Conservation (phyloP, 129 eudicot genomes). For the Heracleum sosnowskyi region DNA sequence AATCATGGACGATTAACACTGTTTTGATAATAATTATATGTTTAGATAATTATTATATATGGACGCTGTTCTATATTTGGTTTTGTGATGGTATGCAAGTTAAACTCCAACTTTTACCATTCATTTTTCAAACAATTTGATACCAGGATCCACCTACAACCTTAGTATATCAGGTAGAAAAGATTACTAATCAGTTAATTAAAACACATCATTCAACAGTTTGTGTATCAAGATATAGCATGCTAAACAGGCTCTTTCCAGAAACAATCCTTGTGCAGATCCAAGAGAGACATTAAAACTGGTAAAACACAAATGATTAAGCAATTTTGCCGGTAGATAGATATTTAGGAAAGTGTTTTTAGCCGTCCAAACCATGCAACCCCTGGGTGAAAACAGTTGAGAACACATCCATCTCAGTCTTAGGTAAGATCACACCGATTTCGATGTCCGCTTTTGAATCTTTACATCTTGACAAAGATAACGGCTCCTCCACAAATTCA, state of each 20-base stretch:
- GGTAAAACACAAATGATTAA: too few species aligned
- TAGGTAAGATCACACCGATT: not conserved
- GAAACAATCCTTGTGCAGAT: not conserved
- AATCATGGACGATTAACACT: too few species aligned
- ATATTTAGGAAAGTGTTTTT: not conserved
- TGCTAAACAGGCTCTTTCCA: not conserved
- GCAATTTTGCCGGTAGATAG: not conserved
- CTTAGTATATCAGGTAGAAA: too few species aligned
- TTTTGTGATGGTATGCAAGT: too few species aligned
- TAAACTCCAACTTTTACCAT: too few species aligned
- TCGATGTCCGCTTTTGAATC: not conserved
- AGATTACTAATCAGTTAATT: not conserved
- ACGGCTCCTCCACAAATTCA: not conserved
- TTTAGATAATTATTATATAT: too few species aligned
- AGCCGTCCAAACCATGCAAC: not conserved
- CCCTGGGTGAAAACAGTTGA: not conserved
- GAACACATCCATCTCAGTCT: conserved; percentile 1
- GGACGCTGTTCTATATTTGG: too few species aligned
- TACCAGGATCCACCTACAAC: too few species aligned
- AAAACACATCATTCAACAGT: too few species aligned
- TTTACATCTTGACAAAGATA: not conserved
- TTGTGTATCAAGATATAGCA: not conserved
- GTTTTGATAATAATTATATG: too few species aligned
- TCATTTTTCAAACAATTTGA: too few species aligned
- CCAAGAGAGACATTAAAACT: too few species aligned